Evolutionary conservation across 768 basidiomycete species (phyloP).

Genomic region (Tricholomella constricta): DNA sequence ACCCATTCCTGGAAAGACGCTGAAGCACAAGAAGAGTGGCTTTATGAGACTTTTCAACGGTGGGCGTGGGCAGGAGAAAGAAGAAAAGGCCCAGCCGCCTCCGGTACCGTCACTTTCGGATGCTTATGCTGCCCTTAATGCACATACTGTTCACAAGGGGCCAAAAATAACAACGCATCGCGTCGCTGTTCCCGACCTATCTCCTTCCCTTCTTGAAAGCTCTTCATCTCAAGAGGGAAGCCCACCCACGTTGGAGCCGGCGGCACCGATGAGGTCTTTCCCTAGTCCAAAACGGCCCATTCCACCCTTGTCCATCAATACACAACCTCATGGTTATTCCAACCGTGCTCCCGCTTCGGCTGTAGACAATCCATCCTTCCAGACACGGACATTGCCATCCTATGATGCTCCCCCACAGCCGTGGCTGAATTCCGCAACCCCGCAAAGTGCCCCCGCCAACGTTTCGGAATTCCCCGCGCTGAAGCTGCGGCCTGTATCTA

Average conservation of each 20-base stretch:
- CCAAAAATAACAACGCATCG: slow-evolving; percentile 36
- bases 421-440: slow-evolving; percentile 29
- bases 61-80: slow-evolving; percentile 48
- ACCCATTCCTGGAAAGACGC: slow-evolving; percentile 33
- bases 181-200: slow-evolving; percentile 44
- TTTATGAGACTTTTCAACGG: slow-evolving; percentile 79
- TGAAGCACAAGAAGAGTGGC: slow-evolving; percentile 81
- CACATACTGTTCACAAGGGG: slow-evolving; percentile 20
- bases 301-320: slow-evolving; percentile 46
- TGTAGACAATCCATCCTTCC: slow-evolving; percentile 22
- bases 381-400: slow-evolving; percentile 26
- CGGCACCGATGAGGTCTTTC: slow-evolving; percentile 5
- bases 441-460: slow-evolving; percentile 69
- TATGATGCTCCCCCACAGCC: slow-evolving; percentile 11
- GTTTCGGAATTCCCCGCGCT: slow-evolving; percentile 65
- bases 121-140: slow-evolving; percentile 31
- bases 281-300: slow-evolving; percentile 37
- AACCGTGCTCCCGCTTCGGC: slow-evolving; percentile 23
- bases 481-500: slow-evolving; percentile 74
- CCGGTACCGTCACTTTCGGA: slow-evolving; percentile 58
- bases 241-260: slow-evolving; percentile 4
- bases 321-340: slow-evolving; percentile 25
- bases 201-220: slow-evolving; percentile 34
- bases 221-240: slow-evolving; percentile 15
- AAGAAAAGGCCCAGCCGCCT: slow-evolving; percentile 47